These are phyloP conservation scores for Gossypium gossypioides DNA, from an alignment of 441 rosid genomes.

Conservation along the genomic window DNA sequence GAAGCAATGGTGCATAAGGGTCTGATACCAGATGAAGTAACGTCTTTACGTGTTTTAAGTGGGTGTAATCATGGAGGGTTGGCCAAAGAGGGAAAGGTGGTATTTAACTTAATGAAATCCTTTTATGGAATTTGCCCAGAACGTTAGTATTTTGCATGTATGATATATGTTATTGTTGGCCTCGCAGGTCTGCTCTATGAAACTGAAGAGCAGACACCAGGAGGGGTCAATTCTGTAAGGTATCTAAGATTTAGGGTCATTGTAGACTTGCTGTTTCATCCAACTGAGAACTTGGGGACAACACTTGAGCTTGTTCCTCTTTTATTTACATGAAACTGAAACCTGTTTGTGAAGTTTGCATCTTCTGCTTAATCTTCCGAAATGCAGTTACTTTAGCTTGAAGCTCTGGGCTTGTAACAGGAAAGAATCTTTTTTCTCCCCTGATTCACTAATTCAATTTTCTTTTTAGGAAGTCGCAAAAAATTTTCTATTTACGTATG, in stretches of 20 bases:
- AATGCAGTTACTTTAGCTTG: conserved; percentile 38
- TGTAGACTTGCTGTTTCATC: conserved; percentile 13
- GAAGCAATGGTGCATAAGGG: conserved; percentile 44
- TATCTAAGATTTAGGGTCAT: conserved; percentile 54
- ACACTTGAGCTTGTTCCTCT: neutral
- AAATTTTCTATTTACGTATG: neutral
- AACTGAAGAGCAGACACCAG: conserved; percentile 44
- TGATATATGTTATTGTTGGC: conserved; percentile 58
- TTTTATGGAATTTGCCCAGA: conserved; percentile 35
- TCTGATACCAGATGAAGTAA: conserved; percentile 55
- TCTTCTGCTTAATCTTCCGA: conserved; percentile 11
- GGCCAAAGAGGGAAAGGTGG: conserved; percentile 51
- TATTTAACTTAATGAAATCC: conserved; percentile 44
- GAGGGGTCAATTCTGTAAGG: conserved; percentile 40
- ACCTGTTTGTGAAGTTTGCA: conserved; percentile 18
- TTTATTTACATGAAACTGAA: conserved; percentile 1
- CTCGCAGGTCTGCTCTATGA: conserved; percentile 58
- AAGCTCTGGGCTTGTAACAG: conserved; percentile 33
- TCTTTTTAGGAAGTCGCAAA: neutral
- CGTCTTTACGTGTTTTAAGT: conserved; percentile 44
- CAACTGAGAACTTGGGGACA: neutral
- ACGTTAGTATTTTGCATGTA: conserved; percentile 49
- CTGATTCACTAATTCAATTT: conserved; percentile 29
- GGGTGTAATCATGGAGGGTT: conserved; percentile 72
- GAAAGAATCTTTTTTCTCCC: conserved; percentile 21